Base-by-base conservation (phyloP, 2,329 filamentous ascomycete genomes). In the Kalmusia sp. region DNA sequence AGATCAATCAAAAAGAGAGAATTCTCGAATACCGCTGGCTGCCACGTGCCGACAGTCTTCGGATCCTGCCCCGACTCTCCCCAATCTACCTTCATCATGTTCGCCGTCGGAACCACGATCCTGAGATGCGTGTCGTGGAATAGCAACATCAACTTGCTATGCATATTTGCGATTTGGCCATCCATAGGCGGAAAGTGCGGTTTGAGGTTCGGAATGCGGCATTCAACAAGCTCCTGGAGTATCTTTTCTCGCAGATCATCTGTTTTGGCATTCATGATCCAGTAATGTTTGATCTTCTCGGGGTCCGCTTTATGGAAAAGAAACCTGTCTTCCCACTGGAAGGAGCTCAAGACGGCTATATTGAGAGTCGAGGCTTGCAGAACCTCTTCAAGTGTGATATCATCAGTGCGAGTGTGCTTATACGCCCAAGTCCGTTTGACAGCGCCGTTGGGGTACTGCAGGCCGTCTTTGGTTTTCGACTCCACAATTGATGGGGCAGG, bases 131-230 rank as follows among this genome's bases (percentile, higher is more conserved):
- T 76, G 0, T 83, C 77, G 63, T 92, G 91, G 64, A 92, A 93
- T n/a, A 98, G 81, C 1, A 98, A 76, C 83, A 96, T 93, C 37
- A 98, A 80, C 70, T 99, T 98, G 44, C 92, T 96, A 74, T 98
- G 95, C 92, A 98, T 96, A 64, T 83, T 87, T 21, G 87, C 88
- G 5, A 85, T 76, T 40, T 84, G 79, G 1, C 86, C 84, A 34
- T 85, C 80, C 90, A 97, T 93, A 2, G 84, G 83, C 14, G 93
- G 93, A 68, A 98, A 96, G 69, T 91, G 92, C 50, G 87, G 63
- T 17, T 84, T 84, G 50, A 96, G 80, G 45, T 82, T 81, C 9
- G 69, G 68, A 60, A 83, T 76, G 8, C 68, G 71, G 4, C 40
- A 52, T 2, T 71, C 72, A 22, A 76, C 27, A 59, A 67, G 59